Base-by-base conservation (phyloP, 768 basidiomycete species). In the Pluteus cervinus region DNA sequence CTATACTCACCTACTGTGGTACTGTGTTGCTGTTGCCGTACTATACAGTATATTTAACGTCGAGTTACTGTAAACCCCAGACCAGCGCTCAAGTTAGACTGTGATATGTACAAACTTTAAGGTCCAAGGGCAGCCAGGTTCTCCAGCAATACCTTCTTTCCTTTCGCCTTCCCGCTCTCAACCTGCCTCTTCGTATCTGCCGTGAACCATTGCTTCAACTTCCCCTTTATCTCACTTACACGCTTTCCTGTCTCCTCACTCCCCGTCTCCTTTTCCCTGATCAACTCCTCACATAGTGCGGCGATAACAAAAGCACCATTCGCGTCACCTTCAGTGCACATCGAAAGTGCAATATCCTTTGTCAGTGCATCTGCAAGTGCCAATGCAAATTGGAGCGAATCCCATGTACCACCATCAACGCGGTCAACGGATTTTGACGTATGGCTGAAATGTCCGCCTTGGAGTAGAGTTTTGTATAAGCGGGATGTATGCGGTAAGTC, bases 391-490 rank as follows among this genome's bases (percentile, higher is more conserved):
- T 57, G 59, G 1, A 58, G 52, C 0, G 81, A 62, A 14, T 80
- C 75, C 69, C 81, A 90, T 8, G 51, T 46, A 0, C 43, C 26
- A 1, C 56, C 46, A 2, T 70, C 48, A 2, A 73, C 65, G 5
- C 57, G 68, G 22, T 73, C 70, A 24, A 93, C 64, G 2, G 69
- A 44, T 15, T 69, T 68, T 2, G 76, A 71, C 0, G 71, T 55
- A 22, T 78, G 81, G 43, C 77, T 79, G 60, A 80, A 96, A 54
- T 93, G 90, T 0, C 92, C 92, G 4, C 92, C 92, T 53, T 93
- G 89, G 1, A 96, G 69, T 5, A 96, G 76, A 5, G 79, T 79
- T 56, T 96, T 96, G 71, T 89, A 93, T 33, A 92, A 53, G 26
- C 92, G 73, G 3, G 86, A 82, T 1, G 82, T 75, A 49, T 90